phyloP scores from a whole-genome alignment of 768 basidiomycete species.

The Rubroboletus satanas region DNA sequence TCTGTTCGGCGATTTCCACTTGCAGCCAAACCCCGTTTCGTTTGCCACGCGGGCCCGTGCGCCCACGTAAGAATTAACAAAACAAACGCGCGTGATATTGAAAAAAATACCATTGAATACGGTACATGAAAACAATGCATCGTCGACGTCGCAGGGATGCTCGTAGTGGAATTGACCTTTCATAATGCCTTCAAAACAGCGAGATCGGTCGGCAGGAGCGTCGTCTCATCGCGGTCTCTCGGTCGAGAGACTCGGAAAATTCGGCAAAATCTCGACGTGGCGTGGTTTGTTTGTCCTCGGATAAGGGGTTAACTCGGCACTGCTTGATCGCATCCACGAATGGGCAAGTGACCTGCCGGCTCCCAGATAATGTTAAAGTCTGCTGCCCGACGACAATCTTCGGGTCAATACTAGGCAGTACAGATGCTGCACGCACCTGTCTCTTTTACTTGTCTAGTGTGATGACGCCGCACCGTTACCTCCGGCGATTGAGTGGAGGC shows the following conservation, averaged over 20 bases:
- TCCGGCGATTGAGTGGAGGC: conserved; percentile 26
- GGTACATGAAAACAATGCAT: conserved; percentile 27
- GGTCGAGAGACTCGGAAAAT: conserved; percentile 7
- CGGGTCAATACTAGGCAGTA: background rate
- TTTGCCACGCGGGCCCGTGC: conserved; percentile 40
- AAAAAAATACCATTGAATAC: conserved; percentile 31
- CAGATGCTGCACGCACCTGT: conserved; percentile 11
- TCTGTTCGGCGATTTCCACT: conserved; percentile 39
- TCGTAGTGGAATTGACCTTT: conserved; percentile 14
- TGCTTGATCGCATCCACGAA: conserved; percentile 21
- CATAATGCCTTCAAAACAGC: conserved; percentile 12
- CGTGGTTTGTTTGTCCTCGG: conserved; percentile 31
- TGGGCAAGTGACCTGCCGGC: conserved; percentile 1
- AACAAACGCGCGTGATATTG: conserved; percentile 30
- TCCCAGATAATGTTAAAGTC: conserved; percentile 2
- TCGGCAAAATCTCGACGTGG: conserved; percentile 9
- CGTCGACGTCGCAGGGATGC: conserved; percentile 18
- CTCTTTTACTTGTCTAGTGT: background rate
- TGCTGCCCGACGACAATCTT: background rate
- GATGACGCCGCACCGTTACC: background rate
- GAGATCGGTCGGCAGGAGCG: background rate
- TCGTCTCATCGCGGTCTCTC: background rate
- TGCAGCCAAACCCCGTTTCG: conserved; percentile 36
- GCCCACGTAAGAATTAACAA: conserved; percentile 37
- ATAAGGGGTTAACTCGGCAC: conserved; percentile 28